phyloP scores from a whole-genome alignment of 441 rosid genomes.

The Adansonia gregorii region DNA sequence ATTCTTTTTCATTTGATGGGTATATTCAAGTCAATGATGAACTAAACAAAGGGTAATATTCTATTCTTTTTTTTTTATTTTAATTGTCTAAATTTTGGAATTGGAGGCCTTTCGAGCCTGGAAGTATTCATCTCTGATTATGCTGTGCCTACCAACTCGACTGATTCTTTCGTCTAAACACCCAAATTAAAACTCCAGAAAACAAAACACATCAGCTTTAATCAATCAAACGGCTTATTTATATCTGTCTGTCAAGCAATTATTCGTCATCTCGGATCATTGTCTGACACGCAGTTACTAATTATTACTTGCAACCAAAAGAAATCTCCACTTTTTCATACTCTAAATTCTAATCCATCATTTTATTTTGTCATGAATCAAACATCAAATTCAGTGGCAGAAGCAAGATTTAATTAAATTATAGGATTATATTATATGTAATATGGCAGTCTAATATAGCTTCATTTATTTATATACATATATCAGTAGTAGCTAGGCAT shows the following conservation, averaged over 20 bases:
- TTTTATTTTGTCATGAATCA: neutral
- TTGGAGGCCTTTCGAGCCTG: neutral
- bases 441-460: neutral
- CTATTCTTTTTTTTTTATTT: neutral
- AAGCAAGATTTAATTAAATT: neutral
- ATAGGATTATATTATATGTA: too few relatives aligned
- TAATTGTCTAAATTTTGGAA: slow-evolving; percentile 28
- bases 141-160: neutral
- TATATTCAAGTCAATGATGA: slow-evolving; percentile 44
- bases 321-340: neutral
- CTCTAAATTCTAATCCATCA: neutral
- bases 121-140: neutral
- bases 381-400: slow-evolving; percentile 8
- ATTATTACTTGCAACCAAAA: neutral
- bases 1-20: slow-evolving; percentile 41
- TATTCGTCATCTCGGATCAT: neutral
- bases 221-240: neutral
- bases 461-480: neutral
- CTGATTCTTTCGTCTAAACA: neutral
- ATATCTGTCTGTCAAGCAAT: neutral
- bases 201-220: too few relatives aligned
- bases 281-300: neutral
- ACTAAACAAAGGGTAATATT: neutral
- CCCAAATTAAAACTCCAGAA: neutral
- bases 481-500: neutral